These are phyloP conservation scores for Verticillium dahliae DNA, from an alignment of 2,329 filamentous ascomycete genomes.

Conservation along the genomic window DNA sequence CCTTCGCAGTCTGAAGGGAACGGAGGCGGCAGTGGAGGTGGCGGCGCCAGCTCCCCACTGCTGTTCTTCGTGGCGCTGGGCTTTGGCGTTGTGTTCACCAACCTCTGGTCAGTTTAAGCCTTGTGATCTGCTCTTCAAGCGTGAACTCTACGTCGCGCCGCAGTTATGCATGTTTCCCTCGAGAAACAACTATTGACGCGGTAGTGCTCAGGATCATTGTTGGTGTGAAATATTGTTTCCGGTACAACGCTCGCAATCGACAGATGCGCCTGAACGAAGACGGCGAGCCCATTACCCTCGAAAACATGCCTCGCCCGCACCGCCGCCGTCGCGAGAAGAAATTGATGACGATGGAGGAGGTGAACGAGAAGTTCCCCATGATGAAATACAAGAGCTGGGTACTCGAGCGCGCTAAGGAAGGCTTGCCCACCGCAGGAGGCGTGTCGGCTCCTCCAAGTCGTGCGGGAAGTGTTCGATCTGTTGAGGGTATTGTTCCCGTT, in stretches of 20 bases:
- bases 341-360: slow-evolving; percentile 97
- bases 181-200: neutral
- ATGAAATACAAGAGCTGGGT: slow-evolving; percentile 97
- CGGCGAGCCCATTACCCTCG: slow-evolving; percentile 81
- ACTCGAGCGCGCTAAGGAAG: slow-evolving; percentile 72
- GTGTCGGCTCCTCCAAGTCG: slow-evolving; percentile 70
- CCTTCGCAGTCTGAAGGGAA: neutral
- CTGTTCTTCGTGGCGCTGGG: slow-evolving; percentile 90
- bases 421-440: slow-evolving; percentile 76
- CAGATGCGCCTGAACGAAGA: slow-evolving; percentile 70
- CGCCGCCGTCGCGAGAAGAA: slow-evolving; percentile 92
- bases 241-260: slow-evolving; percentile 92
- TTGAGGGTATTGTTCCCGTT: slow-evolving; percentile 47
- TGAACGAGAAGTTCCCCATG: slow-evolving; percentile 94
- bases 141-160: neutral
- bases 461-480: slow-evolving; percentile 65
- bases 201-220: slow-evolving; percentile 80
- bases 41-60: slow-evolving; percentile 34
- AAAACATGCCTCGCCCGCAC: slow-evolving; percentile 78
- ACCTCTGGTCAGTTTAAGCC: slow-evolving; percentile 70
- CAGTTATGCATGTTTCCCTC: neutral
- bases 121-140: neutral
- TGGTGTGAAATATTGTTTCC: slow-evolving; percentile 98
- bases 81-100: slow-evolving; percentile 97
- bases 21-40: slow-evolving; percentile 9